These are phyloP conservation scores for Niveomyces coronatus DNA, from an alignment of 2,329 filamentous ascomycete genomes.

Conservation along the genomic window DNA sequence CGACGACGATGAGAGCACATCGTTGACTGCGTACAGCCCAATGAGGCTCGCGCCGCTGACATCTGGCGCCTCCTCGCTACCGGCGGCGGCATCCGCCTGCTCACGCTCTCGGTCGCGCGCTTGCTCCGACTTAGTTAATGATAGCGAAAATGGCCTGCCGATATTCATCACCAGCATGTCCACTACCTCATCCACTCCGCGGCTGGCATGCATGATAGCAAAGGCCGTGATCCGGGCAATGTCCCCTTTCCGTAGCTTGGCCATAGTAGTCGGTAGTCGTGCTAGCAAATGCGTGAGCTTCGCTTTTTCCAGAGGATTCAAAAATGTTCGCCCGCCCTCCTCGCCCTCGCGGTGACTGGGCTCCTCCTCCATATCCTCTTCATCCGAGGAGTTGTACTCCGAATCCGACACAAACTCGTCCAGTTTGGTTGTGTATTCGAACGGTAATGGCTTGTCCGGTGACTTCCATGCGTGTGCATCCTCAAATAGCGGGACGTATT, in stretches of 20 bases:
- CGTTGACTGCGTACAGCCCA: conserved; percentile 65
- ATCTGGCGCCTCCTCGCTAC: conserved; percentile 43
- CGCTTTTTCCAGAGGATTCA: conserved; percentile 75
- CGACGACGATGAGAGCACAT: conserved; percentile 69
- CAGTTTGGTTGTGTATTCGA: conserved; percentile 67
- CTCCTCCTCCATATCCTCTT: conserved; percentile 61
- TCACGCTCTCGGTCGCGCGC: conserved; percentile 27
- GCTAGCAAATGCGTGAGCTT: conserved; percentile 78
- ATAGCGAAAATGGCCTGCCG: conserved; percentile 62
- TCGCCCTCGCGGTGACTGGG: conserved; percentile 33
- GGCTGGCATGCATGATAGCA: conserved; percentile 76
- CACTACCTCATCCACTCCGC: conserved; percentile 85
- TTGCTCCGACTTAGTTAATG: conserved; percentile 54
- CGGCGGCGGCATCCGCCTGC: conserved; percentile 29
- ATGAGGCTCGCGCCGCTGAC: conserved; percentile 65
- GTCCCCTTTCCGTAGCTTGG: conserved; percentile 70
- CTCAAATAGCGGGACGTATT: conserved; percentile 61
- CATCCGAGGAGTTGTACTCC: conserved; percentile 79
- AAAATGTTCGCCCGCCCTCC: conserved; percentile 49
- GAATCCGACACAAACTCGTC: conserved; percentile 74
- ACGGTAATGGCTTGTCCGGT: conserved; percentile 62
- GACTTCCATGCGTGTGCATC: conserved; percentile 67
- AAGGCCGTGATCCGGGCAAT: conserved; percentile 80
- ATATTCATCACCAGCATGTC: conserved; percentile 78
- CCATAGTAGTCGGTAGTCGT: conserved; percentile 65